These are phyloP conservation scores for Sporothrix schenckii DNA, from an alignment of 2,329 filamentous ascomycete species.

Conservation along the genomic window DNA sequence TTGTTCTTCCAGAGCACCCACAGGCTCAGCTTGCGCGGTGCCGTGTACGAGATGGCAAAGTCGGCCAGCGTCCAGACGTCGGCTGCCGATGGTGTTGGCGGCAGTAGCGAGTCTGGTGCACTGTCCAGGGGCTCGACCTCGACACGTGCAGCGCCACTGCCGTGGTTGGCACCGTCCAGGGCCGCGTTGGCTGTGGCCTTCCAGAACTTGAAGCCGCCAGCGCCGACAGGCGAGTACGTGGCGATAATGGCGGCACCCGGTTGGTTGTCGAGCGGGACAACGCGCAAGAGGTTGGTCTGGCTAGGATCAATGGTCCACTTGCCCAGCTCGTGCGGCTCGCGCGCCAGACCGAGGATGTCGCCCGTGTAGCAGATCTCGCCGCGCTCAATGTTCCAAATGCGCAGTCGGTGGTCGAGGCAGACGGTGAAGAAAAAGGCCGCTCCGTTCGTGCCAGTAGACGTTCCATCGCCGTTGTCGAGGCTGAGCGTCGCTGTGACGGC, in stretches of 20 bases:
- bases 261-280: constrained; percentile 58
- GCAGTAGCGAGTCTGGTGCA: constrained; percentile 63
- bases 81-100: constrained; percentile 69
- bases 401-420: constrained; percentile 83
- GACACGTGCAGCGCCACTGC: constrained; percentile 46
- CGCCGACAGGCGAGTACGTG: constrained; percentile 84
- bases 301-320: constrained; percentile 78
- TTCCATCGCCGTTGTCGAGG: constrained; percentile 47
- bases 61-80: constrained; percentile 81
- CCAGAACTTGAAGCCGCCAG: constrained; percentile 96
- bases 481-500: constrained; percentile 58
- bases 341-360: constrained; percentile 72
- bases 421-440: constrained; percentile 70
- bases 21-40: constrained; percentile 52
- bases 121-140: constrained; percentile 62
- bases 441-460: constrained; percentile 33
- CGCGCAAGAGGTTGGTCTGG: constrained; percentile 73
- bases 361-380: constrained; percentile 75
- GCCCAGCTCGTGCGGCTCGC: constrained; percentile 68
- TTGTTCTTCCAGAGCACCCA: constrained; percentile 89
- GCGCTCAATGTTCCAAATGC: constrained; percentile 84
- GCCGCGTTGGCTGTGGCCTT: constrained; percentile 63
- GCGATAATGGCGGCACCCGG: constrained; percentile 63
- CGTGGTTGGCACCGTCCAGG: constrained; percentile 47
- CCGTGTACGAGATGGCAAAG: constrained; percentile 64